Conservation (phyloP, 2,329 filamentous ascomycete species). For the Cytospora paraplurivora region DNA sequence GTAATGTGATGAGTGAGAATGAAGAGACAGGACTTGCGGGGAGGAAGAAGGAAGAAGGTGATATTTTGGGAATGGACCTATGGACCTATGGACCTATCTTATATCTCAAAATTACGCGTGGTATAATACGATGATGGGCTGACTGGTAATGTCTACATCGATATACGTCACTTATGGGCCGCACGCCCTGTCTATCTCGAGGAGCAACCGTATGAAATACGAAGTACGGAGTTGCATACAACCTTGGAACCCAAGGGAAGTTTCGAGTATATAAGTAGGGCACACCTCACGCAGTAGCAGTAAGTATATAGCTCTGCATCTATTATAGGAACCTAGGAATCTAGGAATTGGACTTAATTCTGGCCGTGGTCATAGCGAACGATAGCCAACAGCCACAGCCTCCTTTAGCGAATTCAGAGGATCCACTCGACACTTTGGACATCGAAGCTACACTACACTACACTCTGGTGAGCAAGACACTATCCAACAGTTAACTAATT, state of each 20-base stretch:
- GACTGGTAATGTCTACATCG: neutral
- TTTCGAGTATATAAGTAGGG: too few species aligned
- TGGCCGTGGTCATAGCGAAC: neutral
- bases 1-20: too few species aligned
- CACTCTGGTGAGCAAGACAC: too few species aligned
- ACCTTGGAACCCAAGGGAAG: too few species aligned
- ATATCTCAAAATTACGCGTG: slow-evolving; percentile 1
- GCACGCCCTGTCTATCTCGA: too few species aligned
- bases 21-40: too few species aligned
- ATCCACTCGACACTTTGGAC: slow-evolving; percentile 2
- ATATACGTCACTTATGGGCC: slow-evolving; percentile 1
- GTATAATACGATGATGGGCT: neutral
- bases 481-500: too few species aligned
- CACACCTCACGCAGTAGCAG: too few species aligned
- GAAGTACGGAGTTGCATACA: too few species aligned
- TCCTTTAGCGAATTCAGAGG: slow-evolving; percentile 10
- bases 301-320: too few species aligned
- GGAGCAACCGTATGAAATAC: too few species aligned
- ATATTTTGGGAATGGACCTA: neutral
- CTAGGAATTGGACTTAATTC: neutral
- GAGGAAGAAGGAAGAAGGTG: neutral
- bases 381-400: neutral
- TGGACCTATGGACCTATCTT: too few species aligned
- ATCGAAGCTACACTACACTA: neutral
- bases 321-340: neutral